Evolutionary conservation across 805 yeast genomes (phyloP).

Genomic region (Isabelozyma gotoi): DNA sequence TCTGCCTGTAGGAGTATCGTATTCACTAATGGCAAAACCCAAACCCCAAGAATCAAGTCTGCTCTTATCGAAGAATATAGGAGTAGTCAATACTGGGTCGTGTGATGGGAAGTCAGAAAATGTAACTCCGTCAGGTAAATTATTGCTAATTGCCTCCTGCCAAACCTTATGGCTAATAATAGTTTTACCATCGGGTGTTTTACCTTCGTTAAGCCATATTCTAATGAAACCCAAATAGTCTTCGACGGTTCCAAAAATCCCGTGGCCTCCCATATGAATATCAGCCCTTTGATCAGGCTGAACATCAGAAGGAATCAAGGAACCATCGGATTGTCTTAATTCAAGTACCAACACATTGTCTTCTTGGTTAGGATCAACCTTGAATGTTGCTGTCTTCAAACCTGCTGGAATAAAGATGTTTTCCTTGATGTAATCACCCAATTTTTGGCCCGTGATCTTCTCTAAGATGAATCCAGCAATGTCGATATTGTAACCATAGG

Average conservation of each 20-base stretch:
- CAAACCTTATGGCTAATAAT: slow-evolving; percentile 32
- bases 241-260: slow-evolving; percentile 36
- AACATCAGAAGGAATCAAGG: background rate
- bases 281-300: slow-evolving; percentile 15
- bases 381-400: slow-evolving; percentile 21
- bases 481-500: slow-evolving; percentile 33
- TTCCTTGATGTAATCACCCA: slow-evolving; percentile 25
- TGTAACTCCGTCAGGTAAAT: slow-evolving; percentile 23
- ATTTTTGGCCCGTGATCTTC: slow-evolving; percentile 21
- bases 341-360: slow-evolving; percentile 10
- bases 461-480: slow-evolving; percentile 36
- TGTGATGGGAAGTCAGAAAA: slow-evolving; percentile 14
- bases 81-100: slow-evolving; percentile 10
- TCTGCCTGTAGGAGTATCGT: slow-evolving; percentile 32
- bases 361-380: slow-evolving; percentile 9
- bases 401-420: slow-evolving; percentile 28
- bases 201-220: slow-evolving; percentile 40
- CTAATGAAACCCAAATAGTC: slow-evolving; percentile 41
- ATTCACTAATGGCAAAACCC: slow-evolving; percentile 24
- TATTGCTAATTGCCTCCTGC: slow-evolving; percentile 26
- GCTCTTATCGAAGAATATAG: slow-evolving; percentile 18
- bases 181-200: slow-evolving; percentile 30
- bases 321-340: slow-evolving; percentile 7
- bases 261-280: slow-evolving; percentile 44
- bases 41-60: slow-evolving; percentile 26